Conservation (phyloP, 2,329 filamentous ascomycete species). For the Ascochyta clinopodiicola region DNA sequence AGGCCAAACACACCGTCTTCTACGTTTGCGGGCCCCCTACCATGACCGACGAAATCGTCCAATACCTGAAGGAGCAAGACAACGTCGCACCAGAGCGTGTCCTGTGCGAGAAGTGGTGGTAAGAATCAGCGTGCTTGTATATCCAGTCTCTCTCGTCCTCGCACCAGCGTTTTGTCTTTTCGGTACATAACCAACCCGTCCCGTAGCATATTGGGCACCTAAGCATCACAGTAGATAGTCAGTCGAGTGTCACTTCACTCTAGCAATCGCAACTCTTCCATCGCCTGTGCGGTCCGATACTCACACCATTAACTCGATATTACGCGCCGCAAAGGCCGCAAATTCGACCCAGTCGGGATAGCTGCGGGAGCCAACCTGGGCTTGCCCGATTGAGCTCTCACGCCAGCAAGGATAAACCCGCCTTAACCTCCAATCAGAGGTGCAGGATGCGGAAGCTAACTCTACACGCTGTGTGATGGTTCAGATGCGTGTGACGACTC, state of each 20-base stretch:
- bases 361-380: conserved; percentile 16
- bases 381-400: conserved; percentile 5
- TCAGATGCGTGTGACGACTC: conserved; percentile 39
- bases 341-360: conserved; percentile 19
- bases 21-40: conserved; percentile 58
- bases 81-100: conserved; percentile 51
- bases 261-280: conserved; percentile 16
- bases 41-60: conserved; percentile 57
- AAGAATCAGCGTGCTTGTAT: conserved; percentile 11
- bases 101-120: conserved; percentile 62
- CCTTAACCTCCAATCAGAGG: conserved; percentile 12
- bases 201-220: conserved; percentile 7
- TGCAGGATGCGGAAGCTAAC: conserved; percentile 33
- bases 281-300: conserved; percentile 19
- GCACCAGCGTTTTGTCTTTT: conserved; percentile 10
- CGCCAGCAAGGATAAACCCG: conserved; percentile 11
- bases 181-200: conserved; percentile 2
- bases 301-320: conserved; percentile 31
- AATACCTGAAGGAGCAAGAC: conserved; percentile 46
- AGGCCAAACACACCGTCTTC: conserved; percentile 49
- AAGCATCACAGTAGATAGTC: conserved; percentile 16
- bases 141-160: conserved; percentile 4
- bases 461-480: conserved; percentile 38
- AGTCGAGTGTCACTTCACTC: conserved; percentile 18
- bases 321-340: conserved; percentile 35